These are phyloP conservation scores for Fomitopsis palustris DNA, from an alignment of 1,284 basidiomycete genomes.

Conservation along the genomic window DNA sequence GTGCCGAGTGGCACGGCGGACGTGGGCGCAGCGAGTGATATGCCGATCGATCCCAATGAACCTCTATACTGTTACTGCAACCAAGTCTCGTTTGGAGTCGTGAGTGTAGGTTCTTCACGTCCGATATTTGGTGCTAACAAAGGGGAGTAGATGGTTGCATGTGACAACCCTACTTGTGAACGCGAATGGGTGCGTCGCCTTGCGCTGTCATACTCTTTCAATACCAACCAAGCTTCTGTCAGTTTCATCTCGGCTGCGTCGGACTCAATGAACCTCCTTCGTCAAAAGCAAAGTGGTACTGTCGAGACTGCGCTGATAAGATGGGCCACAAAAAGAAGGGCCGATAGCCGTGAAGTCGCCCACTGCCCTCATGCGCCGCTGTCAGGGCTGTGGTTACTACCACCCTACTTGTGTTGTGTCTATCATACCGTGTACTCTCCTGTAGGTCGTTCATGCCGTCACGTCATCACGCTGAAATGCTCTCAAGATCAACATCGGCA, in stretches of 20 bases:
- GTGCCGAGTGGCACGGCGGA: neutral
- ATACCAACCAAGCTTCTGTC: neutral
- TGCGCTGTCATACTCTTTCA: neutral
- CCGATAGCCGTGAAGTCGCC: neutral
- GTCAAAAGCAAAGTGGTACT: conserved; percentile 63
- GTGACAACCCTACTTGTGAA: conserved; percentile 66
- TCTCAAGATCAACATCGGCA: no score
- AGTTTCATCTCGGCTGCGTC: conserved; percentile 78
- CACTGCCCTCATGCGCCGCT: neutral
- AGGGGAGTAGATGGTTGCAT: conserved; percentile 72
- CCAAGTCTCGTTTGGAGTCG: conserved; percentile 72
- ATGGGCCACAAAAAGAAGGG: neutral
- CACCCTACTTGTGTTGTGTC: no score
- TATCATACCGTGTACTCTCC: no score
- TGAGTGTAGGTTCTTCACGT: conserved; percentile 31
- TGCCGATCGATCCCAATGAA: conserved; percentile 44
- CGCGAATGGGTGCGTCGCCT: conserved; percentile 68
- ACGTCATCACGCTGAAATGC: no score
- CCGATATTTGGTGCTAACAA: conserved; percentile 6
- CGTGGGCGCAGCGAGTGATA: conserved; percentile 7
- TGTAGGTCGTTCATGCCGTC: no score
- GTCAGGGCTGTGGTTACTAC: neutral
- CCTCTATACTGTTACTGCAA: conserved; percentile 75
- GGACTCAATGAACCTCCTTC: conserved; percentile 57
- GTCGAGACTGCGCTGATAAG: conserved; percentile 46